Evolutionary conservation across 2,329 filamentous ascomycete genomes (phyloP), one percentile per base, ranked within the genome.

Genomic region (Pseudovirgaria hyperparasitica): DNA sequence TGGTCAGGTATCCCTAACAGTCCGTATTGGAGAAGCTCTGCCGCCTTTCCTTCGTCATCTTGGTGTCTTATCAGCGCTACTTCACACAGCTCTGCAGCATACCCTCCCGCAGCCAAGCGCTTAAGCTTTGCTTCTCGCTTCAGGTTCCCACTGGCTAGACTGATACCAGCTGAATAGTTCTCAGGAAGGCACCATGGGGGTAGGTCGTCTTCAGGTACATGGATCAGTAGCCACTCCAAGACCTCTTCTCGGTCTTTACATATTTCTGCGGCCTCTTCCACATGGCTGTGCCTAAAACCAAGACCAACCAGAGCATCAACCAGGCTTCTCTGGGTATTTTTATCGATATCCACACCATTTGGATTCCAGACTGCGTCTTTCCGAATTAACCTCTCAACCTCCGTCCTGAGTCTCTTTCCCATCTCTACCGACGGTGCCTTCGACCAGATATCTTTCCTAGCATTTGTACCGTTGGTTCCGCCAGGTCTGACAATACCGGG

Each of bases 181-280:
- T 92, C 86, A 0, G 90, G 90, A 22, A 98, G 60, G 41, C 82
- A 82, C 85, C 87, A 96, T 5, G 70, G 64, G 1, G 90, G 90
- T n/a, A 96, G 60, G 44, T 96, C 90, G 48, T 98, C 90, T 48
- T 98, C 90, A 1, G 90, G 90, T 3, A 98, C 85, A 54, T 98
- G 87, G 27, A 96, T 86, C 25, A 98, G 67, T 10, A 98, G 67
- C 90, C 90, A 98, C 51, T 96, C 87, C 3, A 98, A 65, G 10
- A 84, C 77, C 55, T 98, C 90, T 49, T 94, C 86, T 16, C 79
- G 70, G 48, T 93, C 85, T 52, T 87, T 92, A 59, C 86, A 94
- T 43, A 86, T 74, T 23, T 73, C 73, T 1, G 81, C 72, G 6
- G 90, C 87, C 56, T 98, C 90, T 46, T 92, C 75, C 21, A 86